Evolutionary conservation across 2,329 filamentous ascomycete genomes (phyloP).

Genomic region (Scytalidium lignicola): DNA sequence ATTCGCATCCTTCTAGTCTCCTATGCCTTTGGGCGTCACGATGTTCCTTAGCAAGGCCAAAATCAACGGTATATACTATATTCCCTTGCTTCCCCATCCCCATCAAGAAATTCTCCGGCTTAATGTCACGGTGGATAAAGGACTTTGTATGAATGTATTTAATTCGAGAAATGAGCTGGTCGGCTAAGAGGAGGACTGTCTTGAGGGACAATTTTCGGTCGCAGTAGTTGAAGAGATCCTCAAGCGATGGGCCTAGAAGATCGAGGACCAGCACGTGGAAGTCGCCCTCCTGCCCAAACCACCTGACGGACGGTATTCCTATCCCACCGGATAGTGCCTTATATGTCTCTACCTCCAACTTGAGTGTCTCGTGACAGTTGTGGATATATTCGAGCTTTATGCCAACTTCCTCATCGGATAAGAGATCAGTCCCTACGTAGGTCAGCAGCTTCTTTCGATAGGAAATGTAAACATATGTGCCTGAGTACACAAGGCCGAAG

Average conservation of each 20-base stretch:
- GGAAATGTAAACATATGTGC: conserved; percentile 89
- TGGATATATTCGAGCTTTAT: conserved; percentile 98
- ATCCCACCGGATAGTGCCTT: conserved; percentile 84
- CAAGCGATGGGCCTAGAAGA: conserved; percentile 83
- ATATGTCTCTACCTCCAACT: conserved; percentile 91
- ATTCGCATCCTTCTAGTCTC: too few relatives aligned
- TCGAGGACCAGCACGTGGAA: conserved; percentile 99
- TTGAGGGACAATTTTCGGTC: conserved; percentile 98
- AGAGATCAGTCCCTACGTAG: conserved; percentile 3
- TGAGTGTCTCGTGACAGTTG: conserved; percentile 93
- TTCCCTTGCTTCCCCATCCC: conserved; percentile 96
- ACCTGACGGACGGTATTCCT: conserved; percentile 92
- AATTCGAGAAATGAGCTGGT: conserved; percentile 94
- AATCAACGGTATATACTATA: conserved; percentile 97
- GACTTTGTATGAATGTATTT: conserved; percentile 98
- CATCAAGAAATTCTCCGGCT: conserved; percentile 98
- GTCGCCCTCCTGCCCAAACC: conserved; percentile 97
- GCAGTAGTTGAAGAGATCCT: conserved; percentile 98
- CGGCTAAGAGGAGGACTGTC: conserved; percentile 87
- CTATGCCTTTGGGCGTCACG: conserved; percentile 74
- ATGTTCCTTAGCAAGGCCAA: conserved; percentile 97
- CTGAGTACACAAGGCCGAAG: conserved; percentile 95
- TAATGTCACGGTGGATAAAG: conserved; percentile 97
- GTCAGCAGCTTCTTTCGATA: neutral
- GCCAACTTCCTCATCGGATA: conserved; percentile 79